Evolutionary conservation across 129 eudicot species (phyloP).

Genomic region (Gnaphalium uliginosum): DNA sequence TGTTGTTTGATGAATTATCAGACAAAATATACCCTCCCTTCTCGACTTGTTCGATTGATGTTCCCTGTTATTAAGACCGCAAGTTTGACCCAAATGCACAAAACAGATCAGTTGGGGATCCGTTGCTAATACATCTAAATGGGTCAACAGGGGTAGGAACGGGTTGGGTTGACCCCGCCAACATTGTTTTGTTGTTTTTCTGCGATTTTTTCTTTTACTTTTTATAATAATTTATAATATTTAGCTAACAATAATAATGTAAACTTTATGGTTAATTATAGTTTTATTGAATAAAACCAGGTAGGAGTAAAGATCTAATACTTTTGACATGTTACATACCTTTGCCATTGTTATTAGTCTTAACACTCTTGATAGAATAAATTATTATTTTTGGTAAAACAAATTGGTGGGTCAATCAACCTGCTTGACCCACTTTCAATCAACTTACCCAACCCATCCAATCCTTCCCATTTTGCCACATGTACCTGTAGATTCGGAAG

Average conservation of each 20-base stretch:
- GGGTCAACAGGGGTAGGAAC: background rate
- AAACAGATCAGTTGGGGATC: background rate
- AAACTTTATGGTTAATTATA: no score
- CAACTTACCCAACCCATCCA: background rate
- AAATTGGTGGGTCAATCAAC: background rate
- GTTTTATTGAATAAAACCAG: background rate
- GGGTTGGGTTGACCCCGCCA: background rate
- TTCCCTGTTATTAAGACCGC: constrained; percentile 25
- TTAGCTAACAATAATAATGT: background rate
- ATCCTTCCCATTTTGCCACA: background rate
- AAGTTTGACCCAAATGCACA: background rate
- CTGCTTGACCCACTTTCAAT: background rate
- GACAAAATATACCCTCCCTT: constrained; percentile 59
- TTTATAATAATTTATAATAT: no score
- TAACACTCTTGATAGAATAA: background rate
- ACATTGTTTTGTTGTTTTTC: background rate
- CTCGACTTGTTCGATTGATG: constrained; percentile 51
- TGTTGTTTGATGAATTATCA: constrained; percentile 49
- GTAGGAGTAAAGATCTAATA: background rate
- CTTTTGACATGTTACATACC: background rate
- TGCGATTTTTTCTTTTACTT: background rate
- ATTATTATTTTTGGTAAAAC: background rate
- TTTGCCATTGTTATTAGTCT: background rate
- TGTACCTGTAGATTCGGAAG: constrained; percentile 40
- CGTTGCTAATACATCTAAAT: background rate